phyloP scores from a whole-genome alignment of 345 rosid genomes.

The Noccaea bulbosa region DNA sequence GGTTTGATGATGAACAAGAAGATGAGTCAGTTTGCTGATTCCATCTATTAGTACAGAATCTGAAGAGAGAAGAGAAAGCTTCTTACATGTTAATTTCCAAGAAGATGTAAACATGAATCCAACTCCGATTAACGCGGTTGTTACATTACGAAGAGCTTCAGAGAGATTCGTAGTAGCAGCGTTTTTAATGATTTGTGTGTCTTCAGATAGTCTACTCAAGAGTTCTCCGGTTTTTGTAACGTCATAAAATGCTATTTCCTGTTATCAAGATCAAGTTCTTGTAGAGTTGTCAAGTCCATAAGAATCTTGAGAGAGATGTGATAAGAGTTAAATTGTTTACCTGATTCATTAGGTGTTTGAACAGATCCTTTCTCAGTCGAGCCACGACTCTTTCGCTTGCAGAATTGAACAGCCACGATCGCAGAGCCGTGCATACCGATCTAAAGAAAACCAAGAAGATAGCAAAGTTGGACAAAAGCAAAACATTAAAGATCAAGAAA shows the following conservation, averaged over 20 bases:
- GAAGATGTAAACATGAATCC: slow-evolving; percentile 71
- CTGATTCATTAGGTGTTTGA: slow-evolving; percentile 63
- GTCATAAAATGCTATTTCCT: slow-evolving; percentile 71
- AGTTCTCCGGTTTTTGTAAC: slow-evolving; percentile 73
- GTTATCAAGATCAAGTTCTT: slow-evolving; percentile 20
- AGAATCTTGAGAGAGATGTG: slow-evolving; percentile 4
- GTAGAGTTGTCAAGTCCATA: background rate
- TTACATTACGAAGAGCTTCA: slow-evolving; percentile 62
- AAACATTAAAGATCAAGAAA: background rate
- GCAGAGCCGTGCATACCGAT: slow-evolving; percentile 62
- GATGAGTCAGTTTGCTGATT: slow-evolving; percentile 16
- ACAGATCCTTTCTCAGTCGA: slow-evolving; percentile 60
- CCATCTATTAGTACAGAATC: background rate
- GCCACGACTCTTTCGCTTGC: slow-evolving; percentile 74
- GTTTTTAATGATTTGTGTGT: slow-evolving; percentile 70
- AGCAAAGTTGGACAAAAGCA: slow-evolving; percentile 1
- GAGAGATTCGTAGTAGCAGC: slow-evolving; percentile 76
- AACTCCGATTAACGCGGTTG: slow-evolving; percentile 62
- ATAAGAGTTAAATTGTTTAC: slow-evolving; percentile 30
- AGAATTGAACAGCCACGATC: slow-evolving; percentile 63
- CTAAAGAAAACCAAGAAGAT: slow-evolving; percentile 33
- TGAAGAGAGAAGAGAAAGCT: background rate
- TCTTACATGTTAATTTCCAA: slow-evolving; percentile 66
- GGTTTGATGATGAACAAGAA: slow-evolving; percentile 9
- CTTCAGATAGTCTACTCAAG: slow-evolving; percentile 67